These are phyloP conservation scores for Cladosporium sp. DNA, from an alignment of 2,329 filamentous ascomycete genomes.

Conservation along the genomic window DNA sequence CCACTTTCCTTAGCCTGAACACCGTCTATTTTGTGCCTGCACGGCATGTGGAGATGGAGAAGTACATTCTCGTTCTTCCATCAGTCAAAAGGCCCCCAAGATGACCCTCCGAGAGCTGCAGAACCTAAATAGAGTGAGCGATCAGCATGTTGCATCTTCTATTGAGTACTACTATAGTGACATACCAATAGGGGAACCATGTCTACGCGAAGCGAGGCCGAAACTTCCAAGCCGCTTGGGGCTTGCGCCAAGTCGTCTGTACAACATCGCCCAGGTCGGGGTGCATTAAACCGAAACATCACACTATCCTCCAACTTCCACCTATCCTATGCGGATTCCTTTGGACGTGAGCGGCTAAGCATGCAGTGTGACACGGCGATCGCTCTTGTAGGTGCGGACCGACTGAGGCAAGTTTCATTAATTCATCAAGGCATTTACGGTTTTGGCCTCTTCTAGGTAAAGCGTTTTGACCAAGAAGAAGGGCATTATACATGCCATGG, in stretches of 20 bases:
- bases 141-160: too few species aligned
- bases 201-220: too few species aligned
- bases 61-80: too few species aligned
- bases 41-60: too few species aligned
- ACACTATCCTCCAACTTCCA: slow-evolving; percentile 4
- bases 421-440: not conserved
- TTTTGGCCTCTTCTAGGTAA: not conserved
- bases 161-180: too few species aligned
- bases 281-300: slow-evolving; percentile 5
- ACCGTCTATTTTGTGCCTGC: too few species aligned
- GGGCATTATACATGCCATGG: not conserved
- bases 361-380: slow-evolving; percentile 8
- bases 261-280: slow-evolving; percentile 1
- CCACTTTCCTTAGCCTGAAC: too few species aligned
- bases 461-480: not conserved
- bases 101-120: too few species aligned
- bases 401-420: slow-evolving; percentile 4
- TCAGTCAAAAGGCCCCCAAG: too few species aligned
- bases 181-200: too few species aligned
- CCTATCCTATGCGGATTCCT: slow-evolving; percentile 3
- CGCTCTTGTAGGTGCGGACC: not conserved
- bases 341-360: not conserved
- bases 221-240: too few species aligned
- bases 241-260: slow-evolving; percentile 2
- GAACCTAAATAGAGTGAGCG: too few species aligned